These are phyloP conservation scores for Aureobasidium sp. DNA, from an alignment of 2,329 filamentous ascomycete genomes.

Conservation along the genomic window DNA sequence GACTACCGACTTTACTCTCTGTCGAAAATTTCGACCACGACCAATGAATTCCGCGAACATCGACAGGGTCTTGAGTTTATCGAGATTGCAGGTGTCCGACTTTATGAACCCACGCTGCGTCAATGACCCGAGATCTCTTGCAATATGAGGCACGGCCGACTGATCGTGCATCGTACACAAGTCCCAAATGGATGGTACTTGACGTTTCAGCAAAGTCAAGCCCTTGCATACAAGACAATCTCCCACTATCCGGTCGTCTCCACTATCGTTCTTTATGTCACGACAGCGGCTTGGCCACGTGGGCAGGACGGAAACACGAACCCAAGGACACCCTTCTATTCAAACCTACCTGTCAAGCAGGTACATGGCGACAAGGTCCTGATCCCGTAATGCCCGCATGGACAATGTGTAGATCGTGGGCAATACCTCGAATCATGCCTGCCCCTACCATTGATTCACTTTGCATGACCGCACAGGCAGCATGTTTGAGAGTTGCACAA, in stretches of 20 bases:
- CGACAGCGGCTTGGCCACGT: neutral
- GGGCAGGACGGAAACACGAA: neutral
- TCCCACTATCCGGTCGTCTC: neutral
- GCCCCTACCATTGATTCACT: too few species aligned
- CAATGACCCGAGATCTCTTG: too few species aligned
- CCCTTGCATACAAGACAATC: neutral
- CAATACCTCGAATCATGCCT: neutral
- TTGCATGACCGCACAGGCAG: too few species aligned
- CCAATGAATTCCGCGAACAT: neutral
- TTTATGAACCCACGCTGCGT: neutral
- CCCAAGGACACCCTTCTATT: neutral
- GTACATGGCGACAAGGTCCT: neutral
- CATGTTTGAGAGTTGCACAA: neutral
- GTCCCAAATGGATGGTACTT: slow-evolving; percentile 19
- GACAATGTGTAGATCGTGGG: neutral
- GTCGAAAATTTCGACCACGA: neutral
- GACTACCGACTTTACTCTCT: neutral
- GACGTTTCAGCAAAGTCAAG: too few species aligned
- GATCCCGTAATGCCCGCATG: neutral
- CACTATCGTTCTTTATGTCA: neutral
- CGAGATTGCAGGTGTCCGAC: neutral
- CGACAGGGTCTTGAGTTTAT: neutral
- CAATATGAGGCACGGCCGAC: slow-evolving; percentile 16
- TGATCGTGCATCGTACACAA: too few species aligned
- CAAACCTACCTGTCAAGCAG: too few species aligned